Conservation (phyloP, 495 filamentous ascomycete genomes). For the Penicillium coprophilum region DNA sequence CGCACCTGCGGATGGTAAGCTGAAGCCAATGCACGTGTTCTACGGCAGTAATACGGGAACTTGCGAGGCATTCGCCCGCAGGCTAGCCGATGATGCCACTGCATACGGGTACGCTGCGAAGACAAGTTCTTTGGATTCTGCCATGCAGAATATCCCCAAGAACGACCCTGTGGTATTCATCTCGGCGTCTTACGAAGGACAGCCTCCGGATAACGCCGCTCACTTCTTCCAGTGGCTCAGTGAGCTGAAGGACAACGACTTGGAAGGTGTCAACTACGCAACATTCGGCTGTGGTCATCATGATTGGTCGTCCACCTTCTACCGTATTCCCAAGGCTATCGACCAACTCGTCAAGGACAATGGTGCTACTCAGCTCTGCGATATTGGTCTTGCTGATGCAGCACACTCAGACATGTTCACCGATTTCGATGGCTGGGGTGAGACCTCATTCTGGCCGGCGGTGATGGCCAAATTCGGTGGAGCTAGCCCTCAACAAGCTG, state of each 20-base stretch:
- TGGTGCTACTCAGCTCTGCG: conserved; percentile 55
- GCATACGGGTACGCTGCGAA: conserved; percentile 58
- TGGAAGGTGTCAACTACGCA: conserved; percentile 58
- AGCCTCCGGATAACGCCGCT: conserved; percentile 71
- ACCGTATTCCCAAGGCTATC: conserved; percentile 65
- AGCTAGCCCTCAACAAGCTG: conserved; percentile 26
- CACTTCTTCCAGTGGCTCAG: conserved; percentile 68
- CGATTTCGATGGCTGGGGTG: conserved; percentile 72
- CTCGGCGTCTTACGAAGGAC: conserved; percentile 71
- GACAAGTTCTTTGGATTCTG: conserved; percentile 59
- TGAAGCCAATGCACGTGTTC: conserved; percentile 60
- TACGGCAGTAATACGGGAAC: conserved; percentile 77
- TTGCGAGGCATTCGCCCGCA: conserved; percentile 67
- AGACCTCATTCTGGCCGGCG: conserved; percentile 63
- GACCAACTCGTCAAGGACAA: conserved; percentile 50
- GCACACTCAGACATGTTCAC: conserved; percentile 64
- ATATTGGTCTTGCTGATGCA: conserved; percentile 60
- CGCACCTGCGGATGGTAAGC: conserved; percentile 16
- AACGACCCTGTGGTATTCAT: conserved; percentile 64
- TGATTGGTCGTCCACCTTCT: conserved; percentile 72
- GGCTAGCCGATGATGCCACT: conserved; percentile 57
- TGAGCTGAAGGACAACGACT: conserved; percentile 45
- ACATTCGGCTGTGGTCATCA: conserved; percentile 57
- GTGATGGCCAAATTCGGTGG: conserved; percentile 48
- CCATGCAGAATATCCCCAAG: conserved; percentile 59